phyloP scores from a whole-genome alignment of 805 yeast species.

The Candida morakotiae region DNA sequence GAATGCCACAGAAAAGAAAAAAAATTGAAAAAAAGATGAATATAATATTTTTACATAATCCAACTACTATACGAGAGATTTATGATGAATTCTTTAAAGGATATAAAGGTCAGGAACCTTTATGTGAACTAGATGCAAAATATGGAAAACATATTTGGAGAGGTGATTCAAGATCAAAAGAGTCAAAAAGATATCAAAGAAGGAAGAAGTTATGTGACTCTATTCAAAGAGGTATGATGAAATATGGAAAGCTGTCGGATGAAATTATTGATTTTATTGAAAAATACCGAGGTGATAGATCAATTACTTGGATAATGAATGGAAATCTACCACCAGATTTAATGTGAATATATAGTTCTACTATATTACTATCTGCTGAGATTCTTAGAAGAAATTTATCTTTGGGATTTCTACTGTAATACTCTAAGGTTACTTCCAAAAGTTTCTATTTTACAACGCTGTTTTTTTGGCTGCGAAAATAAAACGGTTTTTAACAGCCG shows the following conservation, averaged over 20 bases:
- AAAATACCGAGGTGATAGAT: slow-evolving; percentile 38
- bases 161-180: slow-evolving; percentile 43
- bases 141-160: slow-evolving; percentile 44
- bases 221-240: slow-evolving; percentile 36
- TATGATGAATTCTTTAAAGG: slow-evolving; percentile 44
- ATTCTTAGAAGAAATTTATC: too few species aligned
- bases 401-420: too few species aligned
- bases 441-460: too few species aligned
- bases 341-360: neutral
- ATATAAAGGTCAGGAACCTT: slow-evolving; percentile 40
- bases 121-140: slow-evolving; percentile 38
- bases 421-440: too few species aligned
- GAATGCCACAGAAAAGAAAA: slow-evolving; percentile 1
- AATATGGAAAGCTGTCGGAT: slow-evolving; percentile 36
- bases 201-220: slow-evolving; percentile 42
- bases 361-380: too few species aligned
- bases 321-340: slow-evolving; percentile 39
- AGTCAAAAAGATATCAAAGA: slow-evolving; percentile 40
- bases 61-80: slow-evolving; percentile 41
- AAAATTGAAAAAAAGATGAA: slow-evolving; percentile 23
- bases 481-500: neutral
- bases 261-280: slow-evolving; percentile 39
- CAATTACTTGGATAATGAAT: slow-evolving; percentile 45
- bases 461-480: neutral
- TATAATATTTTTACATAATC: slow-evolving; percentile 40